These are phyloP conservation scores for Plasmodium blacklocki DNA, from an alignment of 169 alveolate species.

Conservation along the genomic window DNA sequence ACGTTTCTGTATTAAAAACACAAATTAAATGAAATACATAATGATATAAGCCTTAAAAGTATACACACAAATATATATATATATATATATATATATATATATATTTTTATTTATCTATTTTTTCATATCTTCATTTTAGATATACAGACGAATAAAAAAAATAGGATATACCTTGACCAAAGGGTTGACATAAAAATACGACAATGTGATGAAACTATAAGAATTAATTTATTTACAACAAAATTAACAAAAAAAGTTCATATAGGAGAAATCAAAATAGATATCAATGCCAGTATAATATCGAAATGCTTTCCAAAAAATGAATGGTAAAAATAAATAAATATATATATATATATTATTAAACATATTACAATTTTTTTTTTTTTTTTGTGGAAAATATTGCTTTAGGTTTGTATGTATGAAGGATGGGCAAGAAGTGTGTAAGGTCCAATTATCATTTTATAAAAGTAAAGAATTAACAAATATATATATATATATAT, in stretches of 20 bases:
- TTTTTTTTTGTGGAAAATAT: background rate
- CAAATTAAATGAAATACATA: background rate
- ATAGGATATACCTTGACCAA: constrained; percentile 68
- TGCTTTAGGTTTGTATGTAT: constrained; percentile 71
- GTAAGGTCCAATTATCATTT: constrained; percentile 75
- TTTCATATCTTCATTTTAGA: constrained; percentile 17
- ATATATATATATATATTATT: background rate
- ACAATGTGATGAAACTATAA: constrained; percentile 69
- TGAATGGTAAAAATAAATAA: constrained; percentile 27
- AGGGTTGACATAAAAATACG: constrained; percentile 71
- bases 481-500: background rate
- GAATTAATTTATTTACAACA: constrained; percentile 57
- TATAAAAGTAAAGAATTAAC: constrained; percentile 31
- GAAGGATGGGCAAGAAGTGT: constrained; percentile 77
- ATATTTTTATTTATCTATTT: background rate
- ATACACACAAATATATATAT: background rate
- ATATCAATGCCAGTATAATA: constrained; percentile 50
- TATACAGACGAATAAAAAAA: constrained; percentile 61
- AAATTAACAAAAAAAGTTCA: constrained; percentile 76
- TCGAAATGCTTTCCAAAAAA: constrained; percentile 70
- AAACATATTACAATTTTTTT: background rate
- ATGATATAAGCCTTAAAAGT: background rate
- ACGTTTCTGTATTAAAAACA: background rate
- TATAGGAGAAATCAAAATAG: constrained; percentile 69
- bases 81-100: background rate